These are phyloP conservation scores for Claviceps quebecensis DNA, from an alignment of 2,329 filamentous ascomycete genomes.

Conservation along the genomic window DNA sequence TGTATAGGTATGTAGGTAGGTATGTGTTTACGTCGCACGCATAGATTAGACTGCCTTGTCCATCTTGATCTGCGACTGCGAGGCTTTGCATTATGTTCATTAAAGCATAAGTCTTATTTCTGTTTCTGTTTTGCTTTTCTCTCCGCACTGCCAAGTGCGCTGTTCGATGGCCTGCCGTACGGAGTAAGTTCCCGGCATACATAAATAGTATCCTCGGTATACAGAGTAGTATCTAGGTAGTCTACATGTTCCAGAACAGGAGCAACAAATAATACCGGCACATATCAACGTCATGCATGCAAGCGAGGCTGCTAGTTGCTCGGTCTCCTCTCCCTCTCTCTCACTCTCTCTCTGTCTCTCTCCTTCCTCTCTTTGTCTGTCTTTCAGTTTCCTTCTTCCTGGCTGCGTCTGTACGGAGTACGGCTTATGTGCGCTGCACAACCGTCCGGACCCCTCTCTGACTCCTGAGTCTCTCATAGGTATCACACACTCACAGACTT, in stretches of 20 bases:
- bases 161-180: not conserved
- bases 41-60: not conserved
- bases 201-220: too few species aligned
- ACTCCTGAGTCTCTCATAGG: too few species aligned
- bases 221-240: not conserved
- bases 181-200: too few species aligned
- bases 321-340: not conserved
- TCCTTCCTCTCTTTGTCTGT: too few species aligned
- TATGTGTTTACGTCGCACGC: too few species aligned
- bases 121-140: not conserved
- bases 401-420: too few species aligned
- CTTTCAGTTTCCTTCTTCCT: too few species aligned
- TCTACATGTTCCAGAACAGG: not conserved
- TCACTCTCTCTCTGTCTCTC: too few species aligned
- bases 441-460: not conserved
- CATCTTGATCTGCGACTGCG: not conserved
- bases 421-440: too few species aligned
- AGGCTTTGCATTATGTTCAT: not conserved
- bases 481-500: too few species aligned
- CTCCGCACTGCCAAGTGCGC: not conserved
- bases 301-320: not conserved
- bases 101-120: not conserved
- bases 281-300: not conserved
- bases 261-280: not conserved
- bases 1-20: not conserved